phyloP scores from a whole-genome alignment of 306 rosid species.

The Vigna mungo region DNA sequence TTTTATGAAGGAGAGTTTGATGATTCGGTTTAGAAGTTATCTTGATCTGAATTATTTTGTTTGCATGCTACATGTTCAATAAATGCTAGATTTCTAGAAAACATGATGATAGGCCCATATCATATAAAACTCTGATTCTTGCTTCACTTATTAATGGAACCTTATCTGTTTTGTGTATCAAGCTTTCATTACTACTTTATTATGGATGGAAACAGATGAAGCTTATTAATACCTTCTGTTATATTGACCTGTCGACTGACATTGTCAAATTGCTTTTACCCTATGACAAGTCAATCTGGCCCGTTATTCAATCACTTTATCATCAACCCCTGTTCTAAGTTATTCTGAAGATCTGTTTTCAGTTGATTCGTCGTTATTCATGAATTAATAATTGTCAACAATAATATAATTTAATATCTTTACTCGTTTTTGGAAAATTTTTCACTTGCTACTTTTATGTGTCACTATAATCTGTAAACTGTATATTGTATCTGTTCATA shows the following conservation, averaged over 20 bases:
- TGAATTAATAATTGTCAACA: neutral
- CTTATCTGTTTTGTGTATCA: neutral
- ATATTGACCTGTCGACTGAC: slow-evolving; percentile 3
- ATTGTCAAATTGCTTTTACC: neutral
- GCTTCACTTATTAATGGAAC: neutral
- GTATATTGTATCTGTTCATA: neutral
- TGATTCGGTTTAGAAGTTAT: slow-evolving; percentile 31
- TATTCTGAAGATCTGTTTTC: neutral
- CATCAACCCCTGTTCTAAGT: neutral
- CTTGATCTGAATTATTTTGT: slow-evolving; percentile 33
- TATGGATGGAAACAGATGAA: slow-evolving; percentile 9
- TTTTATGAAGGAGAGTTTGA: slow-evolving; percentile 9
- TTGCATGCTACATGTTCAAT: slow-evolving; percentile 40
- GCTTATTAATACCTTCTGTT: neutral
- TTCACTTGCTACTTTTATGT: neutral
- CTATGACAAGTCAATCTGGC: slow-evolving; percentile 1
- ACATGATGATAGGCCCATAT: neutral
- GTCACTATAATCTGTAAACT: neutral
- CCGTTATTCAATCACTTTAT: neutral
- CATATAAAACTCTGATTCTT: slow-evolving; percentile 6
- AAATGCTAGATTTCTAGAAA: slow-evolving; percentile 37
- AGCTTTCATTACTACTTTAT: neutral
- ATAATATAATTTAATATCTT: neutral
- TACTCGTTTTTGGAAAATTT: neutral
- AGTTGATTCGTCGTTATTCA: neutral